phyloP scores from a whole-genome alignment of 371 early-diverging fungal species.

The Mucor sp. region DNA sequence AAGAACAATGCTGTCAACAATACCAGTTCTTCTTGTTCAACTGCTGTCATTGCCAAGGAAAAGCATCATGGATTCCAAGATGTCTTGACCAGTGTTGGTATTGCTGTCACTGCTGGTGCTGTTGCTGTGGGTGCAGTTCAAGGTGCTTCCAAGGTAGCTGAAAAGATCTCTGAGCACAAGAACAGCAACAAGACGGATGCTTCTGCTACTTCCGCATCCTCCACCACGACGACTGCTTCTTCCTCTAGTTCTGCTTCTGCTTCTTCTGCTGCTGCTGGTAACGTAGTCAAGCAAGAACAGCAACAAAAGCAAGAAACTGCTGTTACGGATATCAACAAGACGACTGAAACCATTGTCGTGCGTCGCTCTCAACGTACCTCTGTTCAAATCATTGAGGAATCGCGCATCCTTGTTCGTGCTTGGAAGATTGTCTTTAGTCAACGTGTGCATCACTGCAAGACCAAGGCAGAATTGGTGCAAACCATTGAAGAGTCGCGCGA shows the following conservation, averaged over 20 bases:
- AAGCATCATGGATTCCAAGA: slow-evolving; percentile 20
- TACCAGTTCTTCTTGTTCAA: neutral
- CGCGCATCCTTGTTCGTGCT: slow-evolving; percentile 33
- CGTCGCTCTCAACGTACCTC: slow-evolving; percentile 21
- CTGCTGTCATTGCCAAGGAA: slow-evolving; percentile 7
- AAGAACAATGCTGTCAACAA: slow-evolving; percentile 12
- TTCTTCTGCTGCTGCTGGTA: neutral
- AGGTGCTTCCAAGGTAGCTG: slow-evolving; percentile 18
- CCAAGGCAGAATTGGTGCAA: slow-evolving; percentile 26
- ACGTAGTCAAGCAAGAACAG: neutral
- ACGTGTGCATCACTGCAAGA: slow-evolving; percentile 32
- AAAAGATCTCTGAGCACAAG: slow-evolving; percentile 11
- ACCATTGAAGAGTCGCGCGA: slow-evolving; percentile 36
- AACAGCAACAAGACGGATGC: neutral
- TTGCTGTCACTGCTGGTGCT: slow-evolving; percentile 21
- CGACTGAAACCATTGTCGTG: slow-evolving; percentile 15
- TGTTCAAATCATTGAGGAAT: slow-evolving; percentile 32
- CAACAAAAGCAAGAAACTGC: neutral
- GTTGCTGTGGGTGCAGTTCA: slow-evolving; percentile 17
- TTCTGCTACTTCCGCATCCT: no score
- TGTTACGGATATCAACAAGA: slow-evolving; percentile 19
- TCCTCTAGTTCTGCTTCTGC: neutral
- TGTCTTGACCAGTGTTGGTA: slow-evolving; percentile 23
- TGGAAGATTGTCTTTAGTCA: slow-evolving; percentile 41
- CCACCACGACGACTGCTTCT: neutral